A percentile compares a stretch with the other conserved stretches of the same genome.
phyloP scores from a whole-genome alignment of 805 yeast genomes.

The Saccharomycopsis capsularis region DNA sequence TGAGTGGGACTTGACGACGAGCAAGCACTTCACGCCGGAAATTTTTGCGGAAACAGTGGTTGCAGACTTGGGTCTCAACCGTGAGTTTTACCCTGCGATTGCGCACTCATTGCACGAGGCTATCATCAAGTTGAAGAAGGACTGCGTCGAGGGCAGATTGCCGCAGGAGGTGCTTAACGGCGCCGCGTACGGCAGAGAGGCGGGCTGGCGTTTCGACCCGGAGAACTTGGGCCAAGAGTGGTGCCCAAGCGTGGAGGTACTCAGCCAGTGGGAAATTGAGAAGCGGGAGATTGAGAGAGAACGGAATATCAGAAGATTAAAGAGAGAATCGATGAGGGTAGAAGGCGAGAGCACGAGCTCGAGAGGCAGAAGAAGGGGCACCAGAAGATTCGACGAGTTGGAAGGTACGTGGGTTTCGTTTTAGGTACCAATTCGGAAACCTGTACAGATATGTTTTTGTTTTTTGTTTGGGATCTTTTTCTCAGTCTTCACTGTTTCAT shows the following conservation, averaged over 20 bases:
- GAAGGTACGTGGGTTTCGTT: conserved; percentile 30
- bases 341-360: conserved; percentile 27
- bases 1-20: not conserved
- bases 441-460: not conserved
- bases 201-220: conserved; percentile 65
- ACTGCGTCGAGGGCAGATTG: conserved; percentile 63
- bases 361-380: conserved; percentile 33
- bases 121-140: conserved; percentile 68
- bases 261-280: conserved; percentile 90
- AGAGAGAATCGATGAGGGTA: conserved; percentile 81
- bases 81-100: conserved; percentile 86
- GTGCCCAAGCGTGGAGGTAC: conserved; percentile 81
- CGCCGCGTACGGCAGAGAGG: conserved; percentile 54
- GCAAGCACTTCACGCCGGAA: conserved; percentile 54
- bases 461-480: not conserved
- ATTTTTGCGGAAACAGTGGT: conserved; percentile 76
- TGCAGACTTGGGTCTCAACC: conserved; percentile 71
- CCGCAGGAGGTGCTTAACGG: conserved; percentile 47
- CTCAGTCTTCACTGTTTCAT: not conserved
- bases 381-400: conserved; percentile 47
- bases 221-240: conserved; percentile 76
- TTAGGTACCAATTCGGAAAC: not conserved
- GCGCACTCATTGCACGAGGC: conserved; percentile 82
- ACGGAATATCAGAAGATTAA: conserved; percentile 81
- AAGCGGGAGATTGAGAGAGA: conserved; percentile 93